Evolutionary conservation across 2,329 filamentous ascomycete species (phyloP).

Genomic region (Alternaria hordeiaustralica): DNA sequence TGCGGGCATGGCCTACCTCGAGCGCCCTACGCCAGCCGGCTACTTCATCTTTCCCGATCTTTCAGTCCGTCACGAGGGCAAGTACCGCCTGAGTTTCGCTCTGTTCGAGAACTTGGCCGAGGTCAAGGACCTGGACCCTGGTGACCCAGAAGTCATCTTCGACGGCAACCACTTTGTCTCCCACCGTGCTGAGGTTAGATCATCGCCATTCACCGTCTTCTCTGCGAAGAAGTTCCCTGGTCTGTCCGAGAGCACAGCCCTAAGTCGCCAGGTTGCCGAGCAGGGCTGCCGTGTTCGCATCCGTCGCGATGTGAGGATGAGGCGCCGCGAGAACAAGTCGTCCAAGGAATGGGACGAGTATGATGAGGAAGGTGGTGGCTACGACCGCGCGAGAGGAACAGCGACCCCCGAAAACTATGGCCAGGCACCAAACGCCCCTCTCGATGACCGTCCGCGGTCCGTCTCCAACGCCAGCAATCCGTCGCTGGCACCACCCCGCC

Average conservation of each 20-base stretch:
- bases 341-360: slow-evolving; percentile 71
- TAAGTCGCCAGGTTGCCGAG: slow-evolving; percentile 91
- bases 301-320: slow-evolving; percentile 90
- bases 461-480: slow-evolving; percentile 63
- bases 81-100: slow-evolving; percentile 89
- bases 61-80: slow-evolving; percentile 93
- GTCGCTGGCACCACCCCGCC: slow-evolving; percentile 48
- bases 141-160: slow-evolving; percentile 52
- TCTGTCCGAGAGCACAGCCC: slow-evolving; percentile 82
- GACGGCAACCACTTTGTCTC: slow-evolving; percentile 67
- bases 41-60: slow-evolving; percentile 99
- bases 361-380: slow-evolving; percentile 59
- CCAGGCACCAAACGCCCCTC: slow-evolving; percentile 47
- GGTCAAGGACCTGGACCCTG: slow-evolving; percentile 74
- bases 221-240: slow-evolving; percentile 99
- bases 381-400: slow-evolving; percentile 57
- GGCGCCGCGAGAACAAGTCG: slow-evolving; percentile 77
- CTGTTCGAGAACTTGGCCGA: slow-evolving; percentile 95
- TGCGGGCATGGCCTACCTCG: slow-evolving; percentile 93
- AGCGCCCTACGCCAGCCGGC: slow-evolving; percentile 78
- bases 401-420: slow-evolving; percentile 58
- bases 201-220: slow-evolving; percentile 83
- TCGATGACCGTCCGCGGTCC: slow-evolving; percentile 63
- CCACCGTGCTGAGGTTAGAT: slow-evolving; percentile 90
- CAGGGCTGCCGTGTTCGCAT: slow-evolving; percentile 97